Evolutionary conservation across 2,329 filamentous ascomycete genomes (phyloP).

Genomic region (Alternaria metachromatica): DNA sequence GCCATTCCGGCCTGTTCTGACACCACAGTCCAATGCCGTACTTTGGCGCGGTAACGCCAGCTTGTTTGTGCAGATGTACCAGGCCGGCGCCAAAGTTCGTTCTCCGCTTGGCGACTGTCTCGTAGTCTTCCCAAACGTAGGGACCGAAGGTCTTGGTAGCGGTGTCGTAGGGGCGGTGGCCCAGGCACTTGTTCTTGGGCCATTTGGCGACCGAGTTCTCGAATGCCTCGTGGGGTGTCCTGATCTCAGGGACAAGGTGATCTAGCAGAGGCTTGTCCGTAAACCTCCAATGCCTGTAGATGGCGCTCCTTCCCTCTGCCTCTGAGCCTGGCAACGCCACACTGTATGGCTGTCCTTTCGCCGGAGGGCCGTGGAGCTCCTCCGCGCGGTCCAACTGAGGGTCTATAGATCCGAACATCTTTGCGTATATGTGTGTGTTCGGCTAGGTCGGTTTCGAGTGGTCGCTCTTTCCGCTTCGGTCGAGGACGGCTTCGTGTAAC

Average conservation of each 20-base stretch:
- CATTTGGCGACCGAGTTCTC: slow-evolving; percentile 67
- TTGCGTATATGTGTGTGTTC: background rate
- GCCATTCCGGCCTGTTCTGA: slow-evolving; percentile 88
- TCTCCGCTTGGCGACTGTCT: slow-evolving; percentile 76
- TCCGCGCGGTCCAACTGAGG: slow-evolving; percentile 40
- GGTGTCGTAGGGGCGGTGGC: slow-evolving; percentile 79
- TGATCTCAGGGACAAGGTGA: slow-evolving; percentile 65
- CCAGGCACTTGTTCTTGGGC: slow-evolving; percentile 76
- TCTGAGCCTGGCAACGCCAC: slow-evolving; percentile 78
- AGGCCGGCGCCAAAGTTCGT: slow-evolving; percentile 86
- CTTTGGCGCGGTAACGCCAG: slow-evolving; percentile 68
- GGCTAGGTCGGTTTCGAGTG: background rate
- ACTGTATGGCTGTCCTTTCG: slow-evolving; percentile 78
- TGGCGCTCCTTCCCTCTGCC: slow-evolving; percentile 71
- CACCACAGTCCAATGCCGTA: slow-evolving; percentile 85
- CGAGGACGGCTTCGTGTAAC: background rate
- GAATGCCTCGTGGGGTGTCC: slow-evolving; percentile 81
- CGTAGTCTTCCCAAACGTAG: slow-evolving; percentile 85
- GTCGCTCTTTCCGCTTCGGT: background rate
- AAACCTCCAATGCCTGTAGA: slow-evolving; percentile 86
- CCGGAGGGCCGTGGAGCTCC: slow-evolving; percentile 68
- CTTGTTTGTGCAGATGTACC: slow-evolving; percentile 77
- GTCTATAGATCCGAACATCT: slow-evolving; percentile 42
- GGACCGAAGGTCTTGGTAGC: slow-evolving; percentile 74
- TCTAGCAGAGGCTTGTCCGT: slow-evolving; percentile 66